Evolutionary conservation across 208 protist genomes (phyloP), one percentile per base, ranked within the genome.

Genomic region (Spongospora subterranea): DNA sequence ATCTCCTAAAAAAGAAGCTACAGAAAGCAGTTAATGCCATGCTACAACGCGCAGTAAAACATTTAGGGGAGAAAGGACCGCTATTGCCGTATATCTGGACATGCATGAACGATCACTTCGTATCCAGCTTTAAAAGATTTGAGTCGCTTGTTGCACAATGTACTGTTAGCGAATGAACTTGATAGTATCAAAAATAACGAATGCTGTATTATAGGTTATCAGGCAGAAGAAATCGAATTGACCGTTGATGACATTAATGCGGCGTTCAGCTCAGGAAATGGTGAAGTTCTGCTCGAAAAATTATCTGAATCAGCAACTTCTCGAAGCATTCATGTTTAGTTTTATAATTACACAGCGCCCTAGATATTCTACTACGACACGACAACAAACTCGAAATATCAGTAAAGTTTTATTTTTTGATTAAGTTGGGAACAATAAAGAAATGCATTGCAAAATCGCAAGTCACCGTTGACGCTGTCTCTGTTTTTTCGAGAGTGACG

Each of bases 71-170:
- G 13, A 82, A 82, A n/a, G 11, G 35, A 6, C 35, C 40, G 35
- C 71, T 82, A 40, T 43, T 82, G 35, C 71, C 71, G n/a, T 82
- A 82, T 82, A n/a, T 82, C 35, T 82, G 71, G 71, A 82, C 71
- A 43, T 82, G 71, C 71, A 82, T 82, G 71, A 82, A 35, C n/a
- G 71, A 82, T 20, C 35, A 39, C n/a, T 82, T 82, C n/a, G 40
- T 82, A 40, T 45, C 71, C 71, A 82, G 71, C 35, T 82, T 82
- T 43, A 82, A 82, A n/a, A 35, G n/a, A 17, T 82, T 82, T n/a
- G 71, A 82, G 71, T 40, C n/a, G 6, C 71, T 82, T 43, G 71
- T 82, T 35, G 6, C 71, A 20, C 71, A 82, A 35, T 82, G 71
- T 82, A 82, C n/a, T 45, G 71, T 82, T 6, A n/a, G 50, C 50